Conservation (phyloP, 805 yeast species). For the Ogataea ganodermae region DNA sequence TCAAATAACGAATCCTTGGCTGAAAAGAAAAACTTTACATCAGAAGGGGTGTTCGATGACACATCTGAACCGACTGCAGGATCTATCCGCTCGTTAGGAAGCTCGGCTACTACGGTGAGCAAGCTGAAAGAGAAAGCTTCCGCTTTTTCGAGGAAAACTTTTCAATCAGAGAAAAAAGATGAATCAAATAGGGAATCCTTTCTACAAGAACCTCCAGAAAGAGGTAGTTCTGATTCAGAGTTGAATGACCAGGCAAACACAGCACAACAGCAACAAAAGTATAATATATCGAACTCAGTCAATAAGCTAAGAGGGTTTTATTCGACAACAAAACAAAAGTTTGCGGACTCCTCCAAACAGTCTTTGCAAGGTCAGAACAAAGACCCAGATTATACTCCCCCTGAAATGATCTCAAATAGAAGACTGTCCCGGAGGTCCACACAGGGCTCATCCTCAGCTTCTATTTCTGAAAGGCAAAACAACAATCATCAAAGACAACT, state of each 20-base stretch:
- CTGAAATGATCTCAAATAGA: slow-evolving; percentile 69
- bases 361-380: slow-evolving; percentile 4
- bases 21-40: background rate
- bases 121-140: slow-evolving; percentile 22
- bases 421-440: slow-evolving; percentile 28
- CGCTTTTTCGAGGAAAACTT: slow-evolving; percentile 31
- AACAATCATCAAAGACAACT: slow-evolving; percentile 5
- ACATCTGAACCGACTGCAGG: slow-evolving; percentile 36
- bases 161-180: slow-evolving; percentile 16
- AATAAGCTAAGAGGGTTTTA: slow-evolving; percentile 73
- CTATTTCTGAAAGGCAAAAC: background rate
- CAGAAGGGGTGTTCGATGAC: slow-evolving; percentile 5
- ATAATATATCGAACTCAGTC: slow-evolving; percentile 45
- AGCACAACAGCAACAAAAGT: slow-evolving; percentile 4
- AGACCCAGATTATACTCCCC: slow-evolving; percentile 39
- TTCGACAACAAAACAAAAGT: slow-evolving; percentile 44
- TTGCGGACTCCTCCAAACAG: slow-evolving; percentile 11
- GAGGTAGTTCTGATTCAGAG: background rate
- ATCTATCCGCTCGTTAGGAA: slow-evolving; percentile 3
- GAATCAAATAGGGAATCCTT: background rate
- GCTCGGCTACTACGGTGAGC: slow-evolving; percentile 5
- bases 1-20: background rate
- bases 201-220: background rate
- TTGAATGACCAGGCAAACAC: background rate
- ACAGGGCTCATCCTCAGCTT: background rate